Evolutionary conservation across 1,284 basidiomycete species (phyloP), one percentile per base, ranked within the genome.

Genomic region (Omphalotus olearius): DNA sequence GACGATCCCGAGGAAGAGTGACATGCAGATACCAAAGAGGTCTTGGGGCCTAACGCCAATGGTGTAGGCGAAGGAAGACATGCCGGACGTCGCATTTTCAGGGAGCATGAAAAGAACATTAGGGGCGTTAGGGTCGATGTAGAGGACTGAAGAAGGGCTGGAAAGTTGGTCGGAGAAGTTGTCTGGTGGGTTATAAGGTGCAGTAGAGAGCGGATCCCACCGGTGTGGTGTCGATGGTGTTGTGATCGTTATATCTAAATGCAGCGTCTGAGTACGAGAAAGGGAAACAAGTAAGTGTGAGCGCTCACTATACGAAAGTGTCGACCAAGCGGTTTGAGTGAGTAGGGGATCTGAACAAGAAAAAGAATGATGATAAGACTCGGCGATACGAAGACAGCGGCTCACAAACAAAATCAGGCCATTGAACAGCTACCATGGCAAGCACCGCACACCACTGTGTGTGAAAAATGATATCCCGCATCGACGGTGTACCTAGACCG

Each of bases 401-500:
- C 85, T 62, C 64, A 91, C 93, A 98, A 53, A 88, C 79, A 68
- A 95, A 98, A 11, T 78, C 73, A 1, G 96, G 95, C 95, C 95
- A 99, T 62, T 91, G 78, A 25, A 98, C 93, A 25, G 93, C 90
- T 46, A 98, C 83, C 90, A 97, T 96, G 23, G 85, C 85, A 18
- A 98, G 72, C 44, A 85, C 80, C 23, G 88, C 79, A 64, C 87
- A 89, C 85, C 88, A 98, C 61, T 98, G 94, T 0, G 93, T 89
- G 63, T 96, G 93, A 63, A 92, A 88, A 47, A 98, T 79, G 53
- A 99, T 82, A 67, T 99, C 96, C 56, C 94, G 80, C 70, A 95
- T 75, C 4, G 93, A 93, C 0, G 96, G 95, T 0, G 96, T 98
- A 56, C 89, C 93, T 93, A 56, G 6, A 49, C 47, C 38, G 52